Conservation (phyloP, 1,139 yeast species). For the Pichia terricola region DNA sequence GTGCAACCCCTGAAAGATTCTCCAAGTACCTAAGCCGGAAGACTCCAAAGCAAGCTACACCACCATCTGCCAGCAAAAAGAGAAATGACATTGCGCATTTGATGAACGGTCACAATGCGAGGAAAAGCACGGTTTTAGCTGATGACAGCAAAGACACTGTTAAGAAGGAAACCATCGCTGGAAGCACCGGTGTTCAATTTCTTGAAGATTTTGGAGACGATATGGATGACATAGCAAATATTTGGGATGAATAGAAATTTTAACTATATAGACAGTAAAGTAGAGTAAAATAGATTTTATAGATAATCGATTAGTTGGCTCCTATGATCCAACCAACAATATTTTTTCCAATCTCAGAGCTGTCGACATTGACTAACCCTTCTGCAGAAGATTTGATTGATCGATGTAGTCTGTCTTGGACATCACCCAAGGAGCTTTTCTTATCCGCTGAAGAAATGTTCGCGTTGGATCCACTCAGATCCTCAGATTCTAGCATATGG, state of each 20-base stretch:
- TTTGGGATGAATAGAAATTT: no score
- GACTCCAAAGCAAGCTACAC: no score
- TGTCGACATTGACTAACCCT: slow-evolving; percentile 15
- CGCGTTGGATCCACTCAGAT: neutral
- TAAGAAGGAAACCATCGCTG: no score
- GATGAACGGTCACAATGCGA: no score
- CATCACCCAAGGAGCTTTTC: slow-evolving; percentile 10
- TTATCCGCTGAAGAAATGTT: neutral
- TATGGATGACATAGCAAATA: neutral
- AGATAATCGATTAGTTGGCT: slow-evolving; percentile 14
- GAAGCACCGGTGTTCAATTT: neutral
- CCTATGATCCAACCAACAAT: slow-evolving; percentile 27
- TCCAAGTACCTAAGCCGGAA: neutral
- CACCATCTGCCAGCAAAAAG: no score
- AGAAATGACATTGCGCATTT: no score
- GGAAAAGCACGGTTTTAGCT: no score
- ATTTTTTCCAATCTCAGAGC: slow-evolving; percentile 22
- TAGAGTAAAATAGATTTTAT: no score
- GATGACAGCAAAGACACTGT: no score
- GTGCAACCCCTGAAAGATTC: slow-evolving; percentile 14
- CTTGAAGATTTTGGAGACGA: neutral
- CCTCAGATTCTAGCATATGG: slow-evolving; percentile 1
- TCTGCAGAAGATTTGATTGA: slow-evolving; percentile 21
- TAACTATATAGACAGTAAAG: no score
- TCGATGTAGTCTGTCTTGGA: slow-evolving; percentile 20